A percentile compares a stretch with the other conserved stretches of the same genome.
These are phyloP conservation scores for Straminergon stramineum DNA, from an alignment of 225 moss, liverwort and hornwort genomes.

Conservation along the genomic window DNA sequence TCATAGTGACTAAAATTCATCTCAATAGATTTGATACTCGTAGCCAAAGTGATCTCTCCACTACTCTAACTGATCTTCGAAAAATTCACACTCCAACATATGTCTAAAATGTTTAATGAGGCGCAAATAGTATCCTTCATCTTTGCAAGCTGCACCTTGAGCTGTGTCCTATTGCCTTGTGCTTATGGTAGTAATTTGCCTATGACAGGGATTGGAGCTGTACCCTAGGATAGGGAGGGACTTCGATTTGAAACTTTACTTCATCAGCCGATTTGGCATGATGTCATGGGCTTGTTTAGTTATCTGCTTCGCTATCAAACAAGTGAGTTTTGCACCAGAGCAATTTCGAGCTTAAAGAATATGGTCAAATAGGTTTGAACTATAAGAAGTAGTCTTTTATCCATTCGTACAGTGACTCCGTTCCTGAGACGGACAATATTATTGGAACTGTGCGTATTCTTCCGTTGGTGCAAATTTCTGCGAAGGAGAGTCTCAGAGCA, in stretches of 20 bases:
- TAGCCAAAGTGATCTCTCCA: not conserved
- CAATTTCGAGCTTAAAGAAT: not conserved
- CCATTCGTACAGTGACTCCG: not conserved
- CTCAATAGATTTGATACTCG: not conserved
- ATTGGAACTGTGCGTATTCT: not conserved
- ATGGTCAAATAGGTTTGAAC: not conserved
- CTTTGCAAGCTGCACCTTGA: not conserved
- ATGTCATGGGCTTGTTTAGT: slow-evolving; percentile 80
- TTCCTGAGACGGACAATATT: not conserved
- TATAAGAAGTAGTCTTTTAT: not conserved
- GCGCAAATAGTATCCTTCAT: not conserved
- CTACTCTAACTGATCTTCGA: not conserved
- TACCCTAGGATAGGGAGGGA: slow-evolving; percentile 79
- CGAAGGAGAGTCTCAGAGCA: not conserved
- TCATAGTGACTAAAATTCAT: not conserved
- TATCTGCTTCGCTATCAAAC: slow-evolving; percentile 63
- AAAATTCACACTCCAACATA: not conserved
- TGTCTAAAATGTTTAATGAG: not conserved
- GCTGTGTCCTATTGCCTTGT: not conserved
- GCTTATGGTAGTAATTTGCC: not conserved
- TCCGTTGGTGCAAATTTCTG: not conserved
- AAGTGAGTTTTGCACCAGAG: slow-evolving; percentile 21
- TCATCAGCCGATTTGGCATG: slow-evolving; percentile 93
- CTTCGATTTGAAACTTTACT: slow-evolving; percentile 82
- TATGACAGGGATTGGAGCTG: slow-evolving; percentile 77